Evolutionary conservation across 805 yeast genomes (phyloP).

Genomic region (Candida peoriensis): DNA sequence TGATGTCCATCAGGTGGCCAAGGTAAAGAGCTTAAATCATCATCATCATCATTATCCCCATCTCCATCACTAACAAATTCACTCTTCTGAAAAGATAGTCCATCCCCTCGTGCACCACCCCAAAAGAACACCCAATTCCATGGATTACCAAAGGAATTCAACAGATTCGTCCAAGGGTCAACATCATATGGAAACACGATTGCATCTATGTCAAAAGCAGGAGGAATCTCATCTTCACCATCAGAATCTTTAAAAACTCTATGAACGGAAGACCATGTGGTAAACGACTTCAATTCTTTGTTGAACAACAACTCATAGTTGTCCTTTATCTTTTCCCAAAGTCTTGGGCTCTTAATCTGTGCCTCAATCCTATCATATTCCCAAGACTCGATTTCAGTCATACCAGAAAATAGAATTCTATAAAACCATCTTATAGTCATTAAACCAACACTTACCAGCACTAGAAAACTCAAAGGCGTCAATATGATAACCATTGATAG

Average conservation of each 20-base stretch:
- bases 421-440: conserved; percentile 57
- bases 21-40: conserved; percentile 56
- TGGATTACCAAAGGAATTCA: conserved; percentile 52
- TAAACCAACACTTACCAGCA: conserved; percentile 52
- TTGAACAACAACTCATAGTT: conserved; percentile 32
- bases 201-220: conserved; percentile 49
- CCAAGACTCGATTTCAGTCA: conserved; percentile 91
- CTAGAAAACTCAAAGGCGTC: conserved; percentile 51
- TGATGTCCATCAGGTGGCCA: conserved; percentile 88
- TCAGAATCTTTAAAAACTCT: conserved; percentile 5
- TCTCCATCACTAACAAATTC: conserved; percentile 41
- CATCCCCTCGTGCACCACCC: conserved; percentile 57
- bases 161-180: conserved; percentile 52
- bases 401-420: conserved; percentile 55
- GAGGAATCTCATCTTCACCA: conserved; percentile 10
- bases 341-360: conserved; percentile 49
- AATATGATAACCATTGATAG: conserved; percentile 50
- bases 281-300: conserved; percentile 14
- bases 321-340: conserved; percentile 44
- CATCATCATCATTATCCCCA: conserved; percentile 37
- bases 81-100: conserved; percentile 50
- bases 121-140: conserved; percentile 70
- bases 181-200: conserved; percentile 82
- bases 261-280: conserved; percentile 20
- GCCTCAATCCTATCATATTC: conserved; percentile 77